phyloP scores from a whole-genome alignment of 1,284 basidiomycete genomes.

The Calocybe gambosa region DNA sequence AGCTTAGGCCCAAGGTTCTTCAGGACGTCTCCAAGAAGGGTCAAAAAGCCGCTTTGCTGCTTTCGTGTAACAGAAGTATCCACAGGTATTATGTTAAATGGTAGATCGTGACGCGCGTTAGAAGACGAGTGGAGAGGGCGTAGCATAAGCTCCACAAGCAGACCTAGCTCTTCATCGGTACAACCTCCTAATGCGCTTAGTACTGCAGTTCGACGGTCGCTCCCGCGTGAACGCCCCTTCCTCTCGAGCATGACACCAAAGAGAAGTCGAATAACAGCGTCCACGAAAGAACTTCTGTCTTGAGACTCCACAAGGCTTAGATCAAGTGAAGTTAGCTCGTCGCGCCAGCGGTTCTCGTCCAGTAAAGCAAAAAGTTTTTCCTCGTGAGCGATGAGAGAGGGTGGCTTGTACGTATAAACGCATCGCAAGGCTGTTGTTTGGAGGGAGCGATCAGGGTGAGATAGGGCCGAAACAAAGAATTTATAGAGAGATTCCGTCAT shows the following conservation, averaged over 20 bases:
- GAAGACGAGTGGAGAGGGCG: conserved; percentile 52
- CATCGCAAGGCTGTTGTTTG: conserved; percentile 80
- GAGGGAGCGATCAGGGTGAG: conserved; percentile 79
- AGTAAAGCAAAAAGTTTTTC: conserved; percentile 69
- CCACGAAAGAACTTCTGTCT: conserved; percentile 70
- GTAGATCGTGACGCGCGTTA: conserved; percentile 18
- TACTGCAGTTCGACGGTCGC: conserved; percentile 74
- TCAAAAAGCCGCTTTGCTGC: conserved; percentile 81
- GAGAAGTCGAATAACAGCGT: conserved; percentile 71
- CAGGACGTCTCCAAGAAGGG: conserved; percentile 79
- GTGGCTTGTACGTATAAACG: conserved; percentile 79
- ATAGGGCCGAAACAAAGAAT: conserved; percentile 74
- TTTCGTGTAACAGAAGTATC: conserved; percentile 44
- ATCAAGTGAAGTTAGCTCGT: conserved; percentile 76
- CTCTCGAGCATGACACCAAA: conserved; percentile 90
- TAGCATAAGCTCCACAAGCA: conserved; percentile 91
- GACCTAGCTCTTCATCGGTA: conserved; percentile 65
- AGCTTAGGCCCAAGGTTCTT: conserved; percentile 75
- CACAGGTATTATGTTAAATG: conserved; percentile 26
- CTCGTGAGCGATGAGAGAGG: conserved; percentile 60
- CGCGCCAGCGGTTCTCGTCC: conserved; percentile 86
- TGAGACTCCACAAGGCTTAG: conserved; percentile 56
- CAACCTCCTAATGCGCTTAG: conserved; percentile 71
- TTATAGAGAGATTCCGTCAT: conserved; percentile 61
- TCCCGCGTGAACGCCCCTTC: conserved; percentile 66